These are phyloP conservation scores for Vicia villosa DNA, from an alignment of 306 rosid species.

Conservation along the genomic window DNA sequence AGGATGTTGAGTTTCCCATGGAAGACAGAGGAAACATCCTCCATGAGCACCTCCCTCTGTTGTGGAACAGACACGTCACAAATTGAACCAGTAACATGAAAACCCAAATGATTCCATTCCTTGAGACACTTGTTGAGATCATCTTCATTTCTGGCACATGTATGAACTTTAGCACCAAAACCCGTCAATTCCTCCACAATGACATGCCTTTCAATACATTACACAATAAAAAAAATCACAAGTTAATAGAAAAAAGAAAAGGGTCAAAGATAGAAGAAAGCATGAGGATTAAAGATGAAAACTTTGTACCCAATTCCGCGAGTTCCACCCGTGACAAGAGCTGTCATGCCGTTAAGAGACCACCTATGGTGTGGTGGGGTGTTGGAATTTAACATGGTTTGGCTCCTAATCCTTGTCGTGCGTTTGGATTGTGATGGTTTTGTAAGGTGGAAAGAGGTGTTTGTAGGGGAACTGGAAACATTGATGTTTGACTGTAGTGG, in stretches of 20 bases:
- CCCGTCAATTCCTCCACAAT: constrained; percentile 75
- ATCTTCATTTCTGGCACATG: constrained; percentile 60
- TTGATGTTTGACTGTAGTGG: constrained; percentile 13
- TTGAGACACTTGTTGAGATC: constrained; percentile 54
- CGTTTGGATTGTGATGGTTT: constrained; percentile 12
- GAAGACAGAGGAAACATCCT: constrained; percentile 55
- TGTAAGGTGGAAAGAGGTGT: constrained; percentile 15
- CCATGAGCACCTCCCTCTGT: constrained; percentile 64
- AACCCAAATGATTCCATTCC: constrained; percentile 61
- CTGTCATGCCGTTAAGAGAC: constrained; percentile 66
- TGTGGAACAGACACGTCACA: constrained; percentile 63
- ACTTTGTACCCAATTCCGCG: constrained; percentile 70
- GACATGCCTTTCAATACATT: constrained; percentile 48
- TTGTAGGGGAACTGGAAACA: not conserved
- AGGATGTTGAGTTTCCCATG: constrained; percentile 77
- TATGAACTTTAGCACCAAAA: constrained; percentile 80
- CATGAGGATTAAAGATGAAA: not conserved
- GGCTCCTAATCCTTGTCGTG: constrained; percentile 27
- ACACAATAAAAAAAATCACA: constrained; percentile 25
- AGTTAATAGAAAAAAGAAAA: constrained; percentile 9
- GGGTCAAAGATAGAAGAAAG: constrained; percentile 20
- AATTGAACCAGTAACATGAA: constrained; percentile 64
- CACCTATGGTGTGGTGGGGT: constrained; percentile 30
- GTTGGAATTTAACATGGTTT: constrained; percentile 30
- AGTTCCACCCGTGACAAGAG: constrained; percentile 80